Conservation (phyloP, 2,329 filamentous ascomycete species). For the Colletotrichum caudatum region DNA sequence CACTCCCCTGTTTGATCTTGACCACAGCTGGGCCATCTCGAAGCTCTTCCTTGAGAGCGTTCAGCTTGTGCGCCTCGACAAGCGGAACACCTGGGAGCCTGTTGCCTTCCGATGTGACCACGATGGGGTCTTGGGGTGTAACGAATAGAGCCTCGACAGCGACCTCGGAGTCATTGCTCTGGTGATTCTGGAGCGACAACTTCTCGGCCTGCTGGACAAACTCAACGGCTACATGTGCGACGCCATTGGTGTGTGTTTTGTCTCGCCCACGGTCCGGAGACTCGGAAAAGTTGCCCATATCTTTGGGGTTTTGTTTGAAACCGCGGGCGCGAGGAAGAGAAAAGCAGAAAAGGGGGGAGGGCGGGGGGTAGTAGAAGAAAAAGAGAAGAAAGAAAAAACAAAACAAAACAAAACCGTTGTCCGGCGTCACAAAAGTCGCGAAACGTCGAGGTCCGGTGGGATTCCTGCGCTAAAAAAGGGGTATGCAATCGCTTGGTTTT, state of each 20-base stretch:
- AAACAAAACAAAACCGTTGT: background rate
- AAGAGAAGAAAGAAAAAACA: too few relatives aligned
- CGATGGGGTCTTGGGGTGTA: slow-evolving; percentile 78
- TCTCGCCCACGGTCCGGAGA: slow-evolving; percentile 33
- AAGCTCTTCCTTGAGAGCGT: slow-evolving; percentile 68
- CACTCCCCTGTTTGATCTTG: slow-evolving; percentile 42
- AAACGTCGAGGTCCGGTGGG: background rate
- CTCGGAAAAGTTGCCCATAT: slow-evolving; percentile 36
- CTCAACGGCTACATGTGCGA: slow-evolving; percentile 61
- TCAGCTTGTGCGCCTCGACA: slow-evolving; percentile 77
- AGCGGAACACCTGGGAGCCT: slow-evolving; percentile 77
- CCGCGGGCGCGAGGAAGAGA: background rate
- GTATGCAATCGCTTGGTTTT: background rate
- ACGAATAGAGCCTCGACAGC: slow-evolving; percentile 74
- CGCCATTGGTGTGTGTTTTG: slow-evolving; percentile 41
- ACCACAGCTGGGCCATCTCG: slow-evolving; percentile 47
- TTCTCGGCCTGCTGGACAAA: slow-evolving; percentile 73
- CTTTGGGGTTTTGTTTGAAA: background rate
- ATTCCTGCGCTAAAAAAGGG: background rate
- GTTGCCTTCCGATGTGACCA: slow-evolving; percentile 75
- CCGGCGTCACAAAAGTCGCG: slow-evolving; percentile 15
- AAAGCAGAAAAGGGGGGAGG: too few relatives aligned
- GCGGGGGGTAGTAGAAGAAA: too few relatives aligned
- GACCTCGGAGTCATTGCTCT: slow-evolving; percentile 51
- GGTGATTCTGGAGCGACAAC: slow-evolving; percentile 57